A percentile compares a stretch with the other conserved stretches of the same genome.
These are phyloP conservation scores for Paramecium sonneborni DNA, from an alignment of 73 alveolate genomes.

Conservation along the genomic window DNA sequence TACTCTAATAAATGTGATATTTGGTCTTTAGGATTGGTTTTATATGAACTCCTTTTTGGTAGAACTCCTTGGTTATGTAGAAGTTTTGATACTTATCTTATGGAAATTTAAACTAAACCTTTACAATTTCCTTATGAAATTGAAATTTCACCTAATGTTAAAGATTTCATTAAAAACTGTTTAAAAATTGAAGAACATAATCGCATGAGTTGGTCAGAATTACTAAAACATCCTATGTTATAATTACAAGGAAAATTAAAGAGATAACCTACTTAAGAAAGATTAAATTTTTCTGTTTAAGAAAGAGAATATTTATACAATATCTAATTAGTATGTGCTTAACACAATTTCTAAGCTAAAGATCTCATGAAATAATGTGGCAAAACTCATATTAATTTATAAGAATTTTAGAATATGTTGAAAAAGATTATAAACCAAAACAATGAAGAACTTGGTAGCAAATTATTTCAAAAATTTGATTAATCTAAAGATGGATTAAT, in stretches of 20 bases:
- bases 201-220: neutral
- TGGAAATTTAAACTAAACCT: neutral
- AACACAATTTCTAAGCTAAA: neutral
- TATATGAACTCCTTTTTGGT: constrained; percentile 50
- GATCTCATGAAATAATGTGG: neutral
- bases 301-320: neutral
- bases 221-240: neutral
- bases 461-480: constrained; percentile 26
- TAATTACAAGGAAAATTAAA: neutral
- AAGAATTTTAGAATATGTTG: neutral
- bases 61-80: constrained; percentile 72
- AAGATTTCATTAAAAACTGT: constrained; percentile 36
- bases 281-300: neutral
- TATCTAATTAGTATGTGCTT: neutral
- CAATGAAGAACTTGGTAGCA: neutral
- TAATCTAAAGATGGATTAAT: neutral
- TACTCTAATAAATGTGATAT: constrained; percentile 41
- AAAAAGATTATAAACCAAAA: neutral
- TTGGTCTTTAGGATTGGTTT: constrained; percentile 56
- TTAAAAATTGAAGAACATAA: constrained; percentile 22
- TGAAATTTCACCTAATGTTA: neutral
- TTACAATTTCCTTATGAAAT: constrained; percentile 28
- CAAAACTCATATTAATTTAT: neutral
- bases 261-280: neutral
- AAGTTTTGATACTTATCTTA: constrained; percentile 26